Evolutionary conservation across 176 grass and related monocot species (phyloP).

Genomic region (Hordeum marinum): DNA sequence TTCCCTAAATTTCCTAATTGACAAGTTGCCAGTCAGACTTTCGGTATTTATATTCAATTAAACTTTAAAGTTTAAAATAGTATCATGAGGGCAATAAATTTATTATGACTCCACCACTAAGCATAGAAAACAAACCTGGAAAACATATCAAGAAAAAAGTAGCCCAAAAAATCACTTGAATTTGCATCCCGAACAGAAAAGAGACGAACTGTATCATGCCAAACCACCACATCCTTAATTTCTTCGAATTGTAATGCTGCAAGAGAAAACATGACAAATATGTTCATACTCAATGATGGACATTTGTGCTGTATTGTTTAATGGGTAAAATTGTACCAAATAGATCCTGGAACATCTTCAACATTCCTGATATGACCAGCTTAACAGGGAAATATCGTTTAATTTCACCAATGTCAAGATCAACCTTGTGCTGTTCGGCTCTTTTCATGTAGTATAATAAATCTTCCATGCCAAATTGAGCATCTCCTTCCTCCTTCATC

Average conservation of each 20-base stretch:
- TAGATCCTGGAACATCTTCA: conserved; percentile 96
- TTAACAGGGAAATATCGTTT: conserved; percentile 90
- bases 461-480: conserved; percentile 86
- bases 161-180: conserved; percentile 80
- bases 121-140: conserved; percentile 57
- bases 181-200: conserved; percentile 80
- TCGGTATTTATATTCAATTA: not conserved
- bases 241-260: conserved; percentile 80
- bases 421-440: conserved; percentile 65
- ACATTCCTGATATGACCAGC: conserved; percentile 85
- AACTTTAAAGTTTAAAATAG: not conserved
- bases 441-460: conserved; percentile 94
- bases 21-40: not conserved
- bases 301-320: not conserved
- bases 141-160: conserved; percentile 88
- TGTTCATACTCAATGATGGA: not conserved
- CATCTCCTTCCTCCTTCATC: conserved; percentile 74
- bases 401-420: conserved; percentile 87
- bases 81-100: not conserved
- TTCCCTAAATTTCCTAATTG: not conserved
- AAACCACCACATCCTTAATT: conserved; percentile 72
- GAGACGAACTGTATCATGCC: conserved; percentile 83
- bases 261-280: conserved; percentile 27
- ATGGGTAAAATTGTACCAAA: conserved; percentile 64
- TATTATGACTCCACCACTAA: conserved; percentile 17